Evolutionary conservation across 371 early-diverging fungal species (phyloP), one percentile per base, ranked within the genome.

Genomic region (Mortierella sp.): DNA sequence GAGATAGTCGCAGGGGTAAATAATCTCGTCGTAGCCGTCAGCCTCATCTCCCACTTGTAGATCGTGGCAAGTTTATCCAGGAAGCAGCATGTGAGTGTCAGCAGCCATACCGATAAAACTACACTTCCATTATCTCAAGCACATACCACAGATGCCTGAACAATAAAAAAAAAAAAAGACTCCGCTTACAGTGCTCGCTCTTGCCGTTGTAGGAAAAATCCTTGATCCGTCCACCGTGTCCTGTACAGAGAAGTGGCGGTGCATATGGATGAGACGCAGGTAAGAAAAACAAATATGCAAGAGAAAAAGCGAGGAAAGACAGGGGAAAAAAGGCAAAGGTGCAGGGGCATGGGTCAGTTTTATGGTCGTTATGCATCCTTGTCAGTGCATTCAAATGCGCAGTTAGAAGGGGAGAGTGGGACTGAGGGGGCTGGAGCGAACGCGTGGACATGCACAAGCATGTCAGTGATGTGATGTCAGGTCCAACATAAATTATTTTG

Each of bases 191-290:
- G 30, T 76, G 65, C 34, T 76, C 78, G 7, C 50, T 21, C 15
- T 57, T 69, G 52, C 78, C 78, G 41, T 76, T 76, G 62, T 76
- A 76, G 32, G 78, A 76, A 39, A 76, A 76, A 19, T 76, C 78
- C 37, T 76, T 76, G 53, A 76, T 70, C 43, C 87, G 85, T 37
- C 86, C 88, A 44, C 96, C 96, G 80, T 96, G 96, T 6, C 96
- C 97, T 72, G 88, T 88, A 72, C 37, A 34, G 14, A 34, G 39
- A 15, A 17, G 47, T 27, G 15, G 6, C 9, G 21, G 11, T 14
- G 37, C 4, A 14, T 17, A n/a, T n/a, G n/a, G 34, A 30, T 43
- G 6, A 31, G 7, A 15, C 1, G 27, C 24, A 26, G 19, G 21
- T 1, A 24, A 17, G 28, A 23, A 46, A 37, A 17, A 32, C 21